phyloP scores from a whole-genome alignment of 2,329 filamentous ascomycete species.

The Exophiala dermatitidis region DNA sequence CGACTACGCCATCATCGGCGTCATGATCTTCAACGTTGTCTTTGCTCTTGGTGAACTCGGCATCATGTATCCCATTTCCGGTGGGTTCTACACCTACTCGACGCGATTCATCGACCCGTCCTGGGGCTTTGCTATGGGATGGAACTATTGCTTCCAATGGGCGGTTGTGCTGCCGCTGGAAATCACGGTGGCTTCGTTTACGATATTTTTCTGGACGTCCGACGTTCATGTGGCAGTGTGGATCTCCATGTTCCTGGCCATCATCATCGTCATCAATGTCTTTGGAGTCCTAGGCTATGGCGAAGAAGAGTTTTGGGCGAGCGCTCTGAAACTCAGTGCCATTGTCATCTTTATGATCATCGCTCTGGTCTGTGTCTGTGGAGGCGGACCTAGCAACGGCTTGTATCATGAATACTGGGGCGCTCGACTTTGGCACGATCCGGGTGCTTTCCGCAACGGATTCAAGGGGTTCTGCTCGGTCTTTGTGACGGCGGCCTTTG shows the following conservation, averaged over 20 bases:
- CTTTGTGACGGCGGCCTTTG: conserved; percentile 50
- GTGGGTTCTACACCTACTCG: conserved; percentile 85
- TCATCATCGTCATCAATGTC: conserved; percentile 69
- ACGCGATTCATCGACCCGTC: conserved; percentile 83
- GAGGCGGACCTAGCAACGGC: conserved; percentile 37
- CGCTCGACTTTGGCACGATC: conserved; percentile 50
- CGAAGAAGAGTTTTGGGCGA: conserved; percentile 74
- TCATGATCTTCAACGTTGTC: conserved; percentile 86
- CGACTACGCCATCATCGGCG: conserved; percentile 67
- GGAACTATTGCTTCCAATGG: conserved; percentile 62
- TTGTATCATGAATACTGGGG: conserved; percentile 29
- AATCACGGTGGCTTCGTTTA: conserved; percentile 70
- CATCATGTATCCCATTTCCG: conserved; percentile 83
- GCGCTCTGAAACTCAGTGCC: conserved; percentile 69
- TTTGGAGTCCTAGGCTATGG: conserved; percentile 78
- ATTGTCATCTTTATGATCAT: conserved; percentile 37
- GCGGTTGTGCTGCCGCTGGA: conserved; percentile 72
- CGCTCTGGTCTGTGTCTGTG: conserved; percentile 21
- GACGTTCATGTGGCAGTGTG: conserved; percentile 34
- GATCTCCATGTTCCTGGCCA: conserved; percentile 65
- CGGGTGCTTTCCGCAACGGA: conserved; percentile 42
- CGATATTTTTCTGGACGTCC: conserved; percentile 61
- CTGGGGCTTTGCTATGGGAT: conserved; percentile 41
- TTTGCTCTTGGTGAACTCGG: conserved; percentile 88
- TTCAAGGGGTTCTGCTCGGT: conserved; percentile 51